Base-by-base conservation (phyloP, 371 early-diverging fungal genomes). In the Apophysomyces elegans region DNA sequence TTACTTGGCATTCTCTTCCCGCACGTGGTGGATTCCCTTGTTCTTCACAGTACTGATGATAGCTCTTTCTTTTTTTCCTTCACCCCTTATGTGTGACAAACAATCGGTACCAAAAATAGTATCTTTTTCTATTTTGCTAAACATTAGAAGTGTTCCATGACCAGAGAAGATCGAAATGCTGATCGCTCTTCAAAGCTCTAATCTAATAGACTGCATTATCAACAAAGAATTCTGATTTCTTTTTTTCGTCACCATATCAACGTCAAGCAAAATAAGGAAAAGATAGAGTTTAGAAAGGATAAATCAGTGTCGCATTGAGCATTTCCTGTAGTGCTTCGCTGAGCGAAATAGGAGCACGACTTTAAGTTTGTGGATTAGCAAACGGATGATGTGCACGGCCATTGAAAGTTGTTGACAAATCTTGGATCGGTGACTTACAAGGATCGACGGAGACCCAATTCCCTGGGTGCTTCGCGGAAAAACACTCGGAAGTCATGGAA, bases 1-100 rank as follows among this genome's bases (percentile, higher is more conserved):
- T 50, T 50, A 50, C 54, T 50, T 18, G 9, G 54, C 21, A 21
- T 50, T 26, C 9, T 50, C 54, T 50, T 50, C 21, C 32, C 54
- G 36, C 59, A 59, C 59, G 59, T 59, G 59, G 9, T 16, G 37
- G 11, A 39, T 59, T 59, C 59, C 59, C 59, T 59, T 21, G 59
- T 59, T 59, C 11, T 38, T 43, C 39, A 38, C 26, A 13, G 38
- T 18, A 43, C 16, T 32, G 39, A 18, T 37, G 14, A 37, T 50
- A 18, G 21, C 21, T 18, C 21, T 50, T 21, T 21, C 16, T 21
- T 50, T 21, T 21, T 50, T 50, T 21, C 54, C 21, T 50, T 26
- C 54, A 50, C 54, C 54, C 54, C 54, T 50, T 26, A 50, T 50
- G 54, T 50, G 54, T 50, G 54, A 50, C 54, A 50, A 50, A 47